Evolutionary conservation across 2,329 filamentous ascomycete species (phyloP).

Genomic region (Trichoderma simmonsii): DNA sequence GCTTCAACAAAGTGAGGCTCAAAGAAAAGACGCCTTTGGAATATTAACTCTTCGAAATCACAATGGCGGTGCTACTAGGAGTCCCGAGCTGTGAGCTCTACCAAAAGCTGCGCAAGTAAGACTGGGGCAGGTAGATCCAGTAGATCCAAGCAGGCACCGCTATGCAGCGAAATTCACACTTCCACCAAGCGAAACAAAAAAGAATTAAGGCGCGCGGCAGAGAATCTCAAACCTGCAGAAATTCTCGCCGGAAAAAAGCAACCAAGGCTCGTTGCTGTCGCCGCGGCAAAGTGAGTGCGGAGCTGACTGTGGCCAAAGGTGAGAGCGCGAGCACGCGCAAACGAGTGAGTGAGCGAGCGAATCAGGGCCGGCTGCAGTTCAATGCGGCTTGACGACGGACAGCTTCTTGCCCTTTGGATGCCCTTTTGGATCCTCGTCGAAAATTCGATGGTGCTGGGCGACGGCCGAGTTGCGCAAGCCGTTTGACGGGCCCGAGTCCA

Average conservation of each 20-base stretch:
- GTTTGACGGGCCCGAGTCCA: constrained; percentile 14
- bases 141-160: not conserved
- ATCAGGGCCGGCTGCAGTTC: constrained; percentile 1
- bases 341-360: constrained; percentile 5
- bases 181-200: not conserved
- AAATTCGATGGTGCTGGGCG: not conserved
- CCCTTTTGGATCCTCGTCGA: not conserved
- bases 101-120: not conserved
- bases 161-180: constrained; percentile 2
- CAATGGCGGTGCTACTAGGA: not conserved
- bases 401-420: not conserved
- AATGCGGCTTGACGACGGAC: constrained; percentile 9
- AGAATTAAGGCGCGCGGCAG: not conserved
- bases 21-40: not conserved
- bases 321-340: constrained; percentile 9
- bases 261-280: not conserved
- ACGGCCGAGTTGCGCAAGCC: constrained; percentile 9
- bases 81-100: not conserved
- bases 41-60: not conserved
- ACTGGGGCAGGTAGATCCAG: not conserved
- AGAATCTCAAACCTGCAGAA: not conserved
- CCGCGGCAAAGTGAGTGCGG: not conserved
- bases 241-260: not conserved
- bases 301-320: not conserved
- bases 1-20: not conserved